Base-by-base conservation (phyloP, 805 yeast genomes). In the Priceomyces haplophilus region DNA sequence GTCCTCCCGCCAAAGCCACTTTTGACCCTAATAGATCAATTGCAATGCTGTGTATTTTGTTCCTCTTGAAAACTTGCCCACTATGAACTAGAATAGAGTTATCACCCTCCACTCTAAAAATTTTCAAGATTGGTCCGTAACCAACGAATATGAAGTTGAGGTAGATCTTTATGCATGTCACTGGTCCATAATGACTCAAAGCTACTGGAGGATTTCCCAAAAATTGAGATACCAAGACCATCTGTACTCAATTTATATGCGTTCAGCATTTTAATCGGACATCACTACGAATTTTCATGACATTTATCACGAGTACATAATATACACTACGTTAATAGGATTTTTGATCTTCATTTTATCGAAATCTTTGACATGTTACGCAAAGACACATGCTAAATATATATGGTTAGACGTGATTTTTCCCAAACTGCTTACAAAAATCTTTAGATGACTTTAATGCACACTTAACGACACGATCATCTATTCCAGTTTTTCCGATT, bases 1-100 rank as follows among this genome's bases (percentile, higher is more conserved):
- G 73, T 1, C 85, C 90, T 31, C 98, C 98, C 67, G 79, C 80
- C 2, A 65, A 45, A 1, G 79, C 64, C 0, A 78, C 51, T 3
- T 70, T 50, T 0, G 57, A 45, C 1, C 64, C 61, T 4, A 58
- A 61, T 7, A 36, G 34, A 17, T 51, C 41, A 2, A 79, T 58
- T 2, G 72, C 60, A 24, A 91, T 78, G n/a, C 88, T 85, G 58
- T 91, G 97, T 29, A 91, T 81, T 56, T 88, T 90, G 62, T 88
- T 87, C 41, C 80, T 70, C n/a, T 62, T 59, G 58, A 91, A 85
- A 1, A 87, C 60, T 41, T 72, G 69, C 31, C 65, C 62, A 16
- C 64, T 56, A 42, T 56, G 60, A 2, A 79, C 20, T 16, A 77
- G 58, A 17, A 55, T 42, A 4, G 70, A 68, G 0, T 66, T 55